Evolutionary conservation across 2,329 filamentous ascomycete species (phyloP).

Genomic region (Clonostachys chloroleuca): DNA sequence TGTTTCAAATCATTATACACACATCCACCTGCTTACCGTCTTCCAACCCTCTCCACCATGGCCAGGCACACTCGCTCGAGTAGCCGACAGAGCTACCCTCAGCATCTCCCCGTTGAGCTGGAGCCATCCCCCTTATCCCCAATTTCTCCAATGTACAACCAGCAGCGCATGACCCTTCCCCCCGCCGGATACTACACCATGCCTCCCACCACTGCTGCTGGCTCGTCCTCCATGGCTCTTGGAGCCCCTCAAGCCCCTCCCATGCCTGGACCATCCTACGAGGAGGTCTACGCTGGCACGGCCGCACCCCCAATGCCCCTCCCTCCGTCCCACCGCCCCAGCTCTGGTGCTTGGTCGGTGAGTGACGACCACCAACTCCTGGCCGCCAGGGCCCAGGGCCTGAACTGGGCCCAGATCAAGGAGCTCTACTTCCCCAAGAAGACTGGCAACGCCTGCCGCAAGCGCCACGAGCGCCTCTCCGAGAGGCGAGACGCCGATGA

Average conservation of each 20-base stretch:
- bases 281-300: conserved; percentile 31
- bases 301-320: conserved; percentile 16
- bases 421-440: conserved; percentile 73
- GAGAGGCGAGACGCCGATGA: conserved; percentile 71
- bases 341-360: conserved; percentile 66
- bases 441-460: conserved; percentile 79
- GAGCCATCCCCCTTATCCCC: conserved; percentile 19
- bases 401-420: conserved; percentile 83
- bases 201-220: conserved; percentile 25
- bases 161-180: conserved; percentile 32
- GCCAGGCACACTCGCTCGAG: conserved; percentile 17
- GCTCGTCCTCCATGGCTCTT: not conserved
- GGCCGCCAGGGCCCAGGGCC: conserved; percentile 64
- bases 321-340: conserved; percentile 41
- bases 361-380: conserved; percentile 73
- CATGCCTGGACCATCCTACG: conserved; percentile 12
- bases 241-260: conserved; percentile 3
- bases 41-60: conserved; percentile 23
- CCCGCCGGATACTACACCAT: conserved; percentile 31
- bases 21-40: conserved; percentile 4
- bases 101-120: conserved; percentile 31
- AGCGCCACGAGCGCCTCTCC: conserved; percentile 81
- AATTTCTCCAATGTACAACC: conserved; percentile 27
- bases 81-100: conserved; percentile 29
- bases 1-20: conserved; percentile 1